Conservation (phyloP, 2,329 filamentous ascomycete species). For the Teratosphaeria gauchensis region DNA sequence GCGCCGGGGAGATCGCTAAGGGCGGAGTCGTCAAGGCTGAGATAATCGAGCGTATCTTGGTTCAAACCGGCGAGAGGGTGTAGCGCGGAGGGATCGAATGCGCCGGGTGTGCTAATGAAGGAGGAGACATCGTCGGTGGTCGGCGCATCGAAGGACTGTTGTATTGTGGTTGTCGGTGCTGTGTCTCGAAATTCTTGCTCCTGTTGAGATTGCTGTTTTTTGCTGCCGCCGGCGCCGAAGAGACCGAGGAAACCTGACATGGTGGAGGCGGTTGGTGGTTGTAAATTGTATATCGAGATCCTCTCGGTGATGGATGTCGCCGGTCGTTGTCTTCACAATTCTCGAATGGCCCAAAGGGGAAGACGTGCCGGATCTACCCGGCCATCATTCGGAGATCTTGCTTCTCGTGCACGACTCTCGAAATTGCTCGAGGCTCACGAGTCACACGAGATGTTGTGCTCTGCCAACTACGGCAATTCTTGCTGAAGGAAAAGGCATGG, state of each 20-base stretch:
- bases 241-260: not conserved
- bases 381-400: not conserved
- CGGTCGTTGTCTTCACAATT: not conserved
- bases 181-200: not conserved
- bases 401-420: not conserved
- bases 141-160: not conserved
- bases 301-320: not conserved
- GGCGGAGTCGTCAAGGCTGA: constrained; percentile 83
- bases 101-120: constrained; percentile 67
- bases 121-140: constrained; percentile 58
- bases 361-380: not conserved
- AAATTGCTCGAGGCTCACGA: not conserved
- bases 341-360: not conserved
- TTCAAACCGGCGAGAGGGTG: constrained; percentile 92
- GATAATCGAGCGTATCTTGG: constrained; percentile 87
- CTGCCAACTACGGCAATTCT: not conserved
- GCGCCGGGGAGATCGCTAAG: constrained; percentile 78
- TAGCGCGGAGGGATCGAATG: constrained; percentile 78
- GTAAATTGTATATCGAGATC: not conserved
- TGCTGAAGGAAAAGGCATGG: not conserved
- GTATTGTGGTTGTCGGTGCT: not conserved
- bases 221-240: not conserved
- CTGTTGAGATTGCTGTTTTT: not conserved
- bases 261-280: not conserved
- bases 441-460: not conserved